A percentile compares a stretch with the other conserved stretches of the same genome.
phyloP scores from a whole-genome alignment of 768 basidiomycete species.

The Auricularia heimuer region DNA sequence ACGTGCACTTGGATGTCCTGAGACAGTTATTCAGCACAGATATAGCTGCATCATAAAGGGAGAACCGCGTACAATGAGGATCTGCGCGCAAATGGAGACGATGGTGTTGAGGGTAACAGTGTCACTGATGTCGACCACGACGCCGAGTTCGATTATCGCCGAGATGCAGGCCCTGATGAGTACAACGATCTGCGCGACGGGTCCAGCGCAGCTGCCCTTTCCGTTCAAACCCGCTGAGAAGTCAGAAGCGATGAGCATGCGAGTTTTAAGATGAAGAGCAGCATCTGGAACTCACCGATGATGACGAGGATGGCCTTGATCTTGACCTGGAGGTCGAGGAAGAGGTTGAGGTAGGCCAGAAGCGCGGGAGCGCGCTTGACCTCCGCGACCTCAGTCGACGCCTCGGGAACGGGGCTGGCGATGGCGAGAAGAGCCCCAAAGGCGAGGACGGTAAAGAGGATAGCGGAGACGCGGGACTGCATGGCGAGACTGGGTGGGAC shows the following conservation, averaged over 20 bases:
- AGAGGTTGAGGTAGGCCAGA: neutral
- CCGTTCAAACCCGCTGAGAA: neutral
- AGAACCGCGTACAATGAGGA: neutral
- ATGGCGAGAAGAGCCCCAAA: neutral
- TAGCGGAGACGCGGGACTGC: neutral
- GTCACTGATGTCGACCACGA: neutral
- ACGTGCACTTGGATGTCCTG: neutral
- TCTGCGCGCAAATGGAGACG: neutral
- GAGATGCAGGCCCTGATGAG: neutral
- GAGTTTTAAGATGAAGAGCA: neutral
- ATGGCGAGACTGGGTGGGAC: neutral
- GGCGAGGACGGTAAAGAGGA: neutral
- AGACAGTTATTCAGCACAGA: neutral
- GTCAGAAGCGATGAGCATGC: no score
- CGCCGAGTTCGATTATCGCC: neutral
- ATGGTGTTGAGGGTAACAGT: neutral
- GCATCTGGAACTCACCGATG: neutral
- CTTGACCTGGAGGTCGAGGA: conserved; percentile 2
- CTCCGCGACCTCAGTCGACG: neutral
- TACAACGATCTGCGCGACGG: neutral
- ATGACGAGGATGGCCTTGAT: neutral
- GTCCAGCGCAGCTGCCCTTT: neutral
- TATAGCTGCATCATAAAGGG: neutral
- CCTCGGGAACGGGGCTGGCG: neutral
- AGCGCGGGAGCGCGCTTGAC: neutral